These are phyloP conservation scores for Albugo candida DNA, from an alignment of 352 stramenopile genomes.

Conservation along the genomic window DNA sequence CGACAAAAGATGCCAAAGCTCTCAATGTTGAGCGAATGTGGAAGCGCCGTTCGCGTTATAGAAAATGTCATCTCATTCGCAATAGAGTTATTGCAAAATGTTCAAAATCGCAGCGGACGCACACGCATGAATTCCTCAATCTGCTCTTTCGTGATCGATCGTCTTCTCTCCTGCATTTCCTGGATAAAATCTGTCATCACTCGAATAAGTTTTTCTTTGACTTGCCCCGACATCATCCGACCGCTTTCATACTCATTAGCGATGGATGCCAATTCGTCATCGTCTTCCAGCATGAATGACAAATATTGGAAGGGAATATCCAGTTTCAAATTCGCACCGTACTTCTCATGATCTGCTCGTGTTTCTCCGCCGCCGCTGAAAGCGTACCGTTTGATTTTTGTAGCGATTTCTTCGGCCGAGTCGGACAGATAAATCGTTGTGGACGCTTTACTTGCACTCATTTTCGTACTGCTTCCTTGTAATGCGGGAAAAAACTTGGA, in stretches of 20 bases:
- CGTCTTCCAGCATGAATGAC: constrained; percentile 98
- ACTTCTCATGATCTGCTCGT: constrained; percentile 94
- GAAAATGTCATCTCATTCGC: neutral
- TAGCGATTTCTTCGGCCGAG: constrained; percentile 89
- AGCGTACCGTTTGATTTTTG: constrained; percentile 80
- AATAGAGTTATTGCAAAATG: neutral
- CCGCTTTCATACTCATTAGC: constrained; percentile 91
- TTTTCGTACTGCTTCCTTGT: constrained; percentile 95
- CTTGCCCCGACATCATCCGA: constrained; percentile 92
- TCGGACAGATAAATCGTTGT: constrained; percentile 99
- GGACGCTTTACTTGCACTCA: constrained; percentile 92
- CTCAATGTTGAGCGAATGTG: no score
- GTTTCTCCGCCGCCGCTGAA: constrained; percentile 93
- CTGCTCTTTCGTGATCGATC: constrained; percentile 87
- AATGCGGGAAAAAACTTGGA: constrained; percentile 99
- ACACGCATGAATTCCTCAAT: constrained; percentile 95
- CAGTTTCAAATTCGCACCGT: constrained; percentile 95
- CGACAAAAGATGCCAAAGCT: no score
- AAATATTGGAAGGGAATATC: constrained; percentile 99
- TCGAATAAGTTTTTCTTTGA: constrained; percentile 95
- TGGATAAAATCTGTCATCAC: constrained; percentile 83
- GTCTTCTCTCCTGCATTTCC: constrained; percentile 88
- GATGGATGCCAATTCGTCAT: constrained; percentile 89
- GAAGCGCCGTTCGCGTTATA: no score
- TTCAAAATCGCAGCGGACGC: constrained; percentile 81